Base-by-base conservation (phyloP, 805 yeast species). In the Spathaspora sp. region DNA sequence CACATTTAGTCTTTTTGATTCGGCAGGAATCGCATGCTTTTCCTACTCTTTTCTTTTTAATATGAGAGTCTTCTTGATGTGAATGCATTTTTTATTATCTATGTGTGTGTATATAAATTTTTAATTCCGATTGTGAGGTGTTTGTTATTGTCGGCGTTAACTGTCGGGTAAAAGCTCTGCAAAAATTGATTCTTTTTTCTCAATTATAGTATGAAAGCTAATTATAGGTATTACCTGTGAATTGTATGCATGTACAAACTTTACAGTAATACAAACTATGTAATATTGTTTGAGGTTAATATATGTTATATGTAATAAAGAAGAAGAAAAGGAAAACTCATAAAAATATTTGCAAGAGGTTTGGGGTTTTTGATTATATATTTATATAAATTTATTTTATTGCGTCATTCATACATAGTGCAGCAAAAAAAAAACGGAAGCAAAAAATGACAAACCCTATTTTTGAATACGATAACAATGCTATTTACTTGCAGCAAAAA, bases 11-110 rank as follows among this genome's bases (percentile, higher is more conserved):
- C 66, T 82, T 82, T 60, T 82, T 82, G 51, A 82, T 71, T 43
- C 87, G 69, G 61, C 87, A 82, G 49, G 79, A 76, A 60, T 82
- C 86, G 56, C 87, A 82, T 5, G 87, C 87, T 57, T 81, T 82
- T 11, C 85, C 84, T 3, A 82, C 86, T 53, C 87, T 63, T 61
- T 77, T 80, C 65, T 81, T 82, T 57, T 66, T 70, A 40, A 55
- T 50, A 42, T 56, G 62, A 31, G 56, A 58, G 28, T 42, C 44
- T 42, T 42, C 44, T 42, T 19, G 44, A 18, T 12, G 29, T 16
- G 40, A 35, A 35, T 35, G 40, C 18, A 35, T 14, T 23, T 23
- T 23, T 4, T 23, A 23, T 23, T 23, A 23, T 23, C 26, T 23
- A 23, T 23, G 6, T n/a, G 40, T 3, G 14, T 35, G 40, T 35